Evolutionary conservation across 2,329 filamentous ascomycete species (phyloP).

Genomic region (Xylaria sp.): DNA sequence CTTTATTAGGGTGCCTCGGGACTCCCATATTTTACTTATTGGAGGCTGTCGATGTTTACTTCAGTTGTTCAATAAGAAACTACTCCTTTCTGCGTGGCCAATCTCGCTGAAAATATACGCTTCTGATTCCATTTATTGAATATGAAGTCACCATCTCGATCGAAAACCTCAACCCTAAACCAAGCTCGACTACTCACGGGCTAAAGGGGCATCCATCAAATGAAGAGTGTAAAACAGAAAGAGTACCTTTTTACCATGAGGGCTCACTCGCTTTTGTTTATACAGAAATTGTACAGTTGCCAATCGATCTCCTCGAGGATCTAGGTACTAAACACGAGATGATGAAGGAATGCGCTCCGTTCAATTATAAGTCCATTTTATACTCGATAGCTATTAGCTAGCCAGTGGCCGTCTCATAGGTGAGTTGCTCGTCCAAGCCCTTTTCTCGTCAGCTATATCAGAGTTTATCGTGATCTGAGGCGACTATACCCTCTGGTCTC

Average conservation of each 20-base stretch:
- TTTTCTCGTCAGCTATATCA: neutral
- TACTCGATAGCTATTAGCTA: neutral
- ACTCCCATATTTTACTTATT: neutral
- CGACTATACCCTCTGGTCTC: neutral
- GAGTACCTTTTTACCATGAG: neutral
- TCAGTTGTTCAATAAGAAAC: neutral
- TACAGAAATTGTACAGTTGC: neutral
- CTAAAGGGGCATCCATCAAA: neutral
- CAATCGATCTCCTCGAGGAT: neutral
- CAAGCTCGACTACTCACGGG: neutral
- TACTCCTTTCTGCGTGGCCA: neutral
- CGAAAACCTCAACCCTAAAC: neutral
- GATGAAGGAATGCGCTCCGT: neutral
- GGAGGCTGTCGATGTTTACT: neutral
- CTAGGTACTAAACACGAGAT: neutral
- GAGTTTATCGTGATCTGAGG: neutral
- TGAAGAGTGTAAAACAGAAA: neutral
- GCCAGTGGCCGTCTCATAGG: neutral
- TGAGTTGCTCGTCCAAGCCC: neutral
- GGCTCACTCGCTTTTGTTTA: neutral
- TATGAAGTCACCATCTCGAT: neutral
- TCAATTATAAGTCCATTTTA: neutral
- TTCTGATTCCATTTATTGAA: neutral
- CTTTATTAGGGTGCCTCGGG: no score
- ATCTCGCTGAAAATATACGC: neutral